Percentiles rank a stretch among this genome's conserved stretches.
Conservation (phyloP, 306 rosid genomes). For the Bauhinia variegata region DNA sequence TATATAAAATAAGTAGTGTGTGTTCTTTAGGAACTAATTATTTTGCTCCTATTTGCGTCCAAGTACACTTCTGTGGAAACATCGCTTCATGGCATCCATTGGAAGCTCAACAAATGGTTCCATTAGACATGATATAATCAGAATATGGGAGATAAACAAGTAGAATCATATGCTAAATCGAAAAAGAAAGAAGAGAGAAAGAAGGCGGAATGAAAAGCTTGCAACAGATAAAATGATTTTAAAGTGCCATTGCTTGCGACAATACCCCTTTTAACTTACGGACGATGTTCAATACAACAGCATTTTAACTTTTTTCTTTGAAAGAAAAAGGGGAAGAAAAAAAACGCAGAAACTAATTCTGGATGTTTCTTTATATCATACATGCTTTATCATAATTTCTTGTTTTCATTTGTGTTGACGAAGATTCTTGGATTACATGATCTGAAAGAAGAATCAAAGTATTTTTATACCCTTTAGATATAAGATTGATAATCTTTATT, state of each 20-base stretch:
- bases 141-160: constrained; percentile 30
- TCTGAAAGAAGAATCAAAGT: too few species aligned
- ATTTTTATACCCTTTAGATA: too few species aligned
- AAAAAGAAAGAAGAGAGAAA: constrained; percentile 19
- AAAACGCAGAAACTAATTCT: neutral
- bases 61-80: neutral
- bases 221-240: constrained; percentile 14
- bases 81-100: constrained; percentile 26
- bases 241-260: constrained; percentile 18
- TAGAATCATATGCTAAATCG: constrained; percentile 51
- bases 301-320: constrained; percentile 37
- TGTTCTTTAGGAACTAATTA: neutral
- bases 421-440: too few species aligned
- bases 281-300: constrained; percentile 48
- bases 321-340: constrained; percentile 26
- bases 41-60: constrained; percentile 30
- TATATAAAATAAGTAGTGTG: too few species aligned
- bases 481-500: too few species aligned
- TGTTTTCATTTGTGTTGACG: neutral
- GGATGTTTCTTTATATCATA: neutral
- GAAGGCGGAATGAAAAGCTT: constrained; percentile 20
- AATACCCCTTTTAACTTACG: constrained; percentile 43
- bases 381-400: neutral
- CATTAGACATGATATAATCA: too few species aligned
- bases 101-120: neutral